Evolutionary conservation across 768 basidiomycete genomes (phyloP), one percentile per base, ranked within the genome.

Genomic region (Fibroporia radiculosa): DNA sequence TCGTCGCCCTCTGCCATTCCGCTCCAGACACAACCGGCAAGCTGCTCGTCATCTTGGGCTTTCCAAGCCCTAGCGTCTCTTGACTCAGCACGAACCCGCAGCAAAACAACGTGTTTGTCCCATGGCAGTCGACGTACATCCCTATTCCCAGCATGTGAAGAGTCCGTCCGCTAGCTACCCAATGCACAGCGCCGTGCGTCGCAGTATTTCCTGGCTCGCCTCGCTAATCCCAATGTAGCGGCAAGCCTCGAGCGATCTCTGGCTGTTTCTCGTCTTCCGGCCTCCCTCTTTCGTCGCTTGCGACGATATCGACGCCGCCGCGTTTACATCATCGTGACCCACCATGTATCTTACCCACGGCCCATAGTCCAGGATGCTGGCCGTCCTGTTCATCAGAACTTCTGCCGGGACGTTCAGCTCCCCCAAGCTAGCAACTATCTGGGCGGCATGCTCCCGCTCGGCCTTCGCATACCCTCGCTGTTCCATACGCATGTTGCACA

Each of bases 231-330:
- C 19, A 31, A 42, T 23, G 29, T 42, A 32, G 29, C 41, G 41
- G 16, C 29, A 27, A 32, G 28, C n/a, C 20, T 28, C 16, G 35
- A 37, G 13, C 24, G 26, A 35, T 35, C 44, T 43, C 28, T 52
- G 54, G 18, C 50, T 52, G 44, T 55, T 55, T 19, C 54, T 46
- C 35, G 54, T 55, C 32, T 34, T 39, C 24, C 54, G 48, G 3
- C 36, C 26, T 5, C 48, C 41, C 13, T 50, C 54, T 7, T 40
- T 41, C 22, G 1, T 16, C 36, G 38, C 44, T 22, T 42, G 28
- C 18, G 20, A 42, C 41, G 18, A 18, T 29, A 31, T 8, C 7
- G 19, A 32, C n/a, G 37, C 42, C 13, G 48, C 41, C 18, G 43
- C 28, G 39, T 20, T 34, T 18, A 36, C 51, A 33, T 55, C 54